phyloP scores from a whole-genome alignment of 2,329 filamentous ascomycete genomes.

The Exophiala xenobiotica region DNA sequence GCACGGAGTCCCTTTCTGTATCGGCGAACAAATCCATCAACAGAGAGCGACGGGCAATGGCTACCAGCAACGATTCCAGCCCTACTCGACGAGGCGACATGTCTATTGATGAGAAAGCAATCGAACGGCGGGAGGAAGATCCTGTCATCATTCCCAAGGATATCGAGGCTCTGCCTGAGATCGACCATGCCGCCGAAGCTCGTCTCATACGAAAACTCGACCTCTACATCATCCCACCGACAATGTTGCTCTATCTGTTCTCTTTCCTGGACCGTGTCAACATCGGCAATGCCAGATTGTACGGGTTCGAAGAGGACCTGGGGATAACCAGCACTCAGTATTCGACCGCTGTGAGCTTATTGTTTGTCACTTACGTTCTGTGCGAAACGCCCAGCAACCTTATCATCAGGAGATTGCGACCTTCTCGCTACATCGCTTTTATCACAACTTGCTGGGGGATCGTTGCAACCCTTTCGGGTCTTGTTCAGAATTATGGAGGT shows the following conservation, averaged over 20 bases:
- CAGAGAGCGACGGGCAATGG: conserved; percentile 2
- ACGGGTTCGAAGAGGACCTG: conserved; percentile 45
- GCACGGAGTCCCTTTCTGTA: too few relatives aligned
- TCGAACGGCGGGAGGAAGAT: background rate
- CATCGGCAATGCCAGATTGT: conserved; percentile 49
- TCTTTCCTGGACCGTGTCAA: conserved; percentile 51
- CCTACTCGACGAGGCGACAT: conserved; percentile 4
- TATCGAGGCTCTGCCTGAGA: conserved; percentile 12
- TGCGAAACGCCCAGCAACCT: conserved; percentile 42
- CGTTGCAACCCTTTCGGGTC: conserved; percentile 52
- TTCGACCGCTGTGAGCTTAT: conserved; percentile 65
- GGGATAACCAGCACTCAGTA: conserved; percentile 57
- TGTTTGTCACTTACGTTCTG: conserved; percentile 61
- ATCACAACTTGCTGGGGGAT: conserved; percentile 45
- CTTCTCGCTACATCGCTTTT: conserved; percentile 52
- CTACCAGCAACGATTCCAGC: conserved; percentile 13
- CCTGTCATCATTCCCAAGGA: conserved; percentile 5
- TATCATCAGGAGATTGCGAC: conserved; percentile 48
- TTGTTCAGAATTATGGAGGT: conserved; percentile 48
- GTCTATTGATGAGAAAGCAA: conserved; percentile 8
- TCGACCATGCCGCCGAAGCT: conserved; percentile 26
- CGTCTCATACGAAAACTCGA: conserved; percentile 42
- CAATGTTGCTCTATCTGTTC: conserved; percentile 61
- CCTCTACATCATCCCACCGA: conserved; percentile 41
- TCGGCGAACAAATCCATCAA: background rate